Percentiles rank a stretch among this genome's conserved stretches.
These are phyloP conservation scores for Plasmodium inui DNA, from an alignment of 169 alveolate genomes.

Conservation along the genomic window DNA sequence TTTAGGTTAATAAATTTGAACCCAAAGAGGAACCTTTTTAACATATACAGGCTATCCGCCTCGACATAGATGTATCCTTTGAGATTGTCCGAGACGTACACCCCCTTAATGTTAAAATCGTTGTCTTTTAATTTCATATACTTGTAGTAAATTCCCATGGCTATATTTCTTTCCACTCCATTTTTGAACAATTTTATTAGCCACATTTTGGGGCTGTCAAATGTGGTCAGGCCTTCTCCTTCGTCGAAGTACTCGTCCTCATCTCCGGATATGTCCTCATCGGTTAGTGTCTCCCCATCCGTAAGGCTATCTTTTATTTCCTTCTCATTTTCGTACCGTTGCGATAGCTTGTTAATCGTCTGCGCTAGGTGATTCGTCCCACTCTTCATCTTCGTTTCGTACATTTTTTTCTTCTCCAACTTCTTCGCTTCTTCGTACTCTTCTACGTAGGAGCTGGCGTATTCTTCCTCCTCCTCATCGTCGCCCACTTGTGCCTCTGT, in stretches of 20 bases:
- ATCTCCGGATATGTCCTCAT: constrained; percentile 70
- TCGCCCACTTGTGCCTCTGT: constrained; percentile 90
- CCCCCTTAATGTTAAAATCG: constrained; percentile 85
- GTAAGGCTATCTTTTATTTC: constrained; percentile 83
- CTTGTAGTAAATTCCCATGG: constrained; percentile 86
- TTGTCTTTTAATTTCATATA: constrained; percentile 83
- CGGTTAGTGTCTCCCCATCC: constrained; percentile 78
- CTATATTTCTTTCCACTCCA: constrained; percentile 82
- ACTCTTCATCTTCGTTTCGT: constrained; percentile 77
- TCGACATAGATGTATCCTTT: constrained; percentile 87
- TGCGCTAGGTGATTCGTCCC: constrained; percentile 89
- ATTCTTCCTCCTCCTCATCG: constrained; percentile 86
- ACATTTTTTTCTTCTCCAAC: constrained; percentile 82
- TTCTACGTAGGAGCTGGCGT: constrained; percentile 87
- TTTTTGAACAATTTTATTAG: constrained; percentile 82
- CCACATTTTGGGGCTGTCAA: constrained; percentile 90
- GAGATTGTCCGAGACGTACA: constrained; percentile 87
- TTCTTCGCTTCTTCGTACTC: constrained; percentile 86
- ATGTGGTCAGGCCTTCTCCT: constrained; percentile 40
- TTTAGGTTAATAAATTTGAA: constrained; percentile 83
- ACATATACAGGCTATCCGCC: constrained; percentile 87
- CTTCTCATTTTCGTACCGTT: constrained; percentile 85
- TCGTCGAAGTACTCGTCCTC: constrained; percentile 52
- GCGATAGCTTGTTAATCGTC: constrained; percentile 87
- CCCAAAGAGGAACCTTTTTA: constrained; percentile 85